Base-by-base conservation (phyloP, 2,329 filamentous ascomycete genomes). In the Aspergillus brunneoviolaceus region DNA sequence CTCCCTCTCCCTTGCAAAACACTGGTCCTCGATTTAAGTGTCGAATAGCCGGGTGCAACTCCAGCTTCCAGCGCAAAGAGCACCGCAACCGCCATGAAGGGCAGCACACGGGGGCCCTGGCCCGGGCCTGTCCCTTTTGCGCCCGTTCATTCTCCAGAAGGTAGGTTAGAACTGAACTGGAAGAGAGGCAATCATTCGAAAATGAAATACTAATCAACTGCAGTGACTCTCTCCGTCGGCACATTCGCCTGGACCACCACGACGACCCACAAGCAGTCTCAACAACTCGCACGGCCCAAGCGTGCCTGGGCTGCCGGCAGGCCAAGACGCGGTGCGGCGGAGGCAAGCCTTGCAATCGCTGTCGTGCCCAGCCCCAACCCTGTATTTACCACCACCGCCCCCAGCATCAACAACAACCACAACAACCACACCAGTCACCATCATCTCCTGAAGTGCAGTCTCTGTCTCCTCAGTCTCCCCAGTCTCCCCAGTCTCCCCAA, bases 161-260 rank as follows among this genome's bases (percentile, higher is more conserved):
- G 61, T 61, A 16, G 1, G 10, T 16, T 2, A 45, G 19, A 19
- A 5, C 9, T 23, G 23, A 1, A 23, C 21, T 19, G 19, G 1
- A 19, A 19, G 19, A 23, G 23, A 23, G 23, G 23, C 23, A 23
- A 4, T 5, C 23, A 23, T 23, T 23, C 4, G 23, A 23, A 4
- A 4, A 23, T 23, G 23, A 23, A 23, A 23, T 9, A 10, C 49
- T 49, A 10, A 35, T 4, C 11, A 2, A 2, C 10, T 4, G 5
- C 35, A 62, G 60, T 31, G 67, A 69, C 42, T 64, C 64, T 2
- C 63, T 66, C 10, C 56, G 64, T 16, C 63, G 62, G 9, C 67
- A 69, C 57, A 58, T 64, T 11, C 63, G 62, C 25, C 57, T 47
- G n/a, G 58, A 65, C 51, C 67, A 69, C 35, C 25, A 58, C 31